Evolutionary conservation across 1,139 yeast species (phyloP), one percentile per base, ranked within the genome.

Genomic region (Saccharomyces hybrid): DNA sequence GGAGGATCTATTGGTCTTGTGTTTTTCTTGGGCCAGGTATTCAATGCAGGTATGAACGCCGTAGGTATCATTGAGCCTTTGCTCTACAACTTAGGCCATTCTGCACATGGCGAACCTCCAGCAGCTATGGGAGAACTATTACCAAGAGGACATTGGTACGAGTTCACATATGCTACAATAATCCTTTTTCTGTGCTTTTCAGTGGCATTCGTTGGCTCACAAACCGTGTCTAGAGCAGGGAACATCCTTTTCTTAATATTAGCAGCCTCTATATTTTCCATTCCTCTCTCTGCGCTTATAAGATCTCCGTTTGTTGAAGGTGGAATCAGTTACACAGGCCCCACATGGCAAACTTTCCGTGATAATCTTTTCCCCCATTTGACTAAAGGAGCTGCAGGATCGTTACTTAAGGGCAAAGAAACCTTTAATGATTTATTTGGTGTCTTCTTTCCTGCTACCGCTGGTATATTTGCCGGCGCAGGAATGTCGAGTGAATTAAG

Each of bases 381-480:
- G 66, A 90, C 97, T 0, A 76, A 81, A 50, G 95, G 95, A 14
- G 97, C 98, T 4, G 97, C 96, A 2, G 98, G 98, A 0, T 86
- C 96, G 9, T 83, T 84, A 44, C 72, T 80, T 52, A 76, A 80
- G 3, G 75, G 78, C 0, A 80, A 76, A 20, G 97, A 91, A 69
- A 88, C 84, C 1, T 89, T 91, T 65, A 81, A 84, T 55, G 86
- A 88, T 66, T 72, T 93, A 61, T 93, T 93, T 78, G 98, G 98
- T 2, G 88, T 93, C 52, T 88, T 93, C 69, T 93, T 93, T 74
- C 98, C 99, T n/a, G 96, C 99, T 0, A 91, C 98, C 0, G 96
- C 98, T 2, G 99, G 99, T 56, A 91, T 93, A 47, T 86, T 91
- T 69, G 98, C 99, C 1, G 99, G 99, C n/a, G 97, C 98, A 1